Evolutionary conservation across 2,329 filamentous ascomycete species (phyloP), one percentile per base, ranked within the genome.

Genomic region (Fusarium cicatricum): DNA sequence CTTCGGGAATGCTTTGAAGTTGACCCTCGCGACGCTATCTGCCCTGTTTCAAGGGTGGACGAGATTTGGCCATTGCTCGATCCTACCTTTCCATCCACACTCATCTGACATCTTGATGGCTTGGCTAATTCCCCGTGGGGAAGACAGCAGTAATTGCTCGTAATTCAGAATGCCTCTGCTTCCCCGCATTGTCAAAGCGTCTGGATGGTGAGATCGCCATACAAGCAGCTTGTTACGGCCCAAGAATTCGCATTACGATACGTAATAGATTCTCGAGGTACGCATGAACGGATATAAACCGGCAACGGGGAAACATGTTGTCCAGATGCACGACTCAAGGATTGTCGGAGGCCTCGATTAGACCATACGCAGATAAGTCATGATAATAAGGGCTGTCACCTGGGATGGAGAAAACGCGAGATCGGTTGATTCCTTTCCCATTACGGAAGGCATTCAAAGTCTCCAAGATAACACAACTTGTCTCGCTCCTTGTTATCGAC

Each of bases 401-500:
- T n/a, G n/a, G n/a, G n/a, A n/a, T n/a, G n/a, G n/a, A n/a, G 23
- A 10, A 26, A 6, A 26, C 9, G 23, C 6, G 9, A 9, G 23
- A 26, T 26, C 23, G 9, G 23, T 34, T 36, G 37, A 40, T 40
- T 17, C 43, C 31, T 19, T 46, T 9, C 53, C 53, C 11, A 42
- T 53, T 29, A 17, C 28, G 41, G 53, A 56, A 56, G 33, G 19
- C 14, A 53, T 42, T 26, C 41, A 46, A 56, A 41, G 36, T n/a
- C 9, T 4, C 9, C 42, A 11, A 17, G n/a, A 46, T 34, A 34
- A 26, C 39, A 16, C 16, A 5, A 3, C 11, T 3, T 19, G 8
- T 19, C 11, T 28, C 17, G 15, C 4, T 15, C 19, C 21, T 19
- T 36, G 33, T 28, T 15, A n/a, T 16, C 26, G 10, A 7, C 21